Conservation (phyloP, 164 flowering plant genomes). For the Nymphaea thermarum region DNA sequence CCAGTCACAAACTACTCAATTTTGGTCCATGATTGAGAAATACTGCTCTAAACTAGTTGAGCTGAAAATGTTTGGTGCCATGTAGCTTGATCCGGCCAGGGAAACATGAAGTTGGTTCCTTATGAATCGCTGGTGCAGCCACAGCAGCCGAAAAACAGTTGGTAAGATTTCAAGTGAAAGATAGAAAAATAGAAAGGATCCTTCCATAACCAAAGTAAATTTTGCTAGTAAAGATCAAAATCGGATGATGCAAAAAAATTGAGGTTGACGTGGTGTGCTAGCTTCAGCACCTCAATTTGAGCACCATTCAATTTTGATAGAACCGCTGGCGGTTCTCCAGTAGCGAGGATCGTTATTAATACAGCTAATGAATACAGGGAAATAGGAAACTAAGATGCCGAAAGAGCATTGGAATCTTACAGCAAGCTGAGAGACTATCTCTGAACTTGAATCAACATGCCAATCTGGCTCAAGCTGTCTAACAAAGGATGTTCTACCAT, state of each 20-base stretch:
- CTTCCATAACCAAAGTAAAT: background rate
- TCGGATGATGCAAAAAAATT: background rate
- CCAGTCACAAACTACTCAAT: background rate
- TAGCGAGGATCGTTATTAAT: too few relatives aligned
- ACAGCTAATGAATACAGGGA: too few relatives aligned
- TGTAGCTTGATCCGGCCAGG: slow-evolving; percentile 5
- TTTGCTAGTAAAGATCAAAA: background rate
- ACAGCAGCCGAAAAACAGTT: background rate
- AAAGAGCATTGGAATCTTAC: slow-evolving; percentile 5
- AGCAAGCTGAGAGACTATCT: slow-evolving; percentile 15
- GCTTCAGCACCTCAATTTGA: too few relatives aligned
- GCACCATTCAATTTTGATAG: too few relatives aligned
- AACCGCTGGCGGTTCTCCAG: too few relatives aligned
- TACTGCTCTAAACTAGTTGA: slow-evolving; percentile 13
- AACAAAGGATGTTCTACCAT: slow-evolving; percentile 18
- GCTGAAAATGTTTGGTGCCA: slow-evolving; percentile 11
- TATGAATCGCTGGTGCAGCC: slow-evolving; percentile 17
- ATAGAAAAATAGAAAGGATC: background rate
- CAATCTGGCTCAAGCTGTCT: slow-evolving; percentile 27
- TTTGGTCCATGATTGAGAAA: slow-evolving; percentile 6
- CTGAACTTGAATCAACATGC: slow-evolving; percentile 24
- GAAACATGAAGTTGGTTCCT: slow-evolving; percentile 16
- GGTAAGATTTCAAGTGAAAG: background rate
- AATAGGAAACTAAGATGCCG: background rate
- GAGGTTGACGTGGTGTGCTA: background rate